Evolutionary conservation across 2,329 filamentous ascomycete species (phyloP).

Genomic region (Colletotrichum simmondsii): DNA sequence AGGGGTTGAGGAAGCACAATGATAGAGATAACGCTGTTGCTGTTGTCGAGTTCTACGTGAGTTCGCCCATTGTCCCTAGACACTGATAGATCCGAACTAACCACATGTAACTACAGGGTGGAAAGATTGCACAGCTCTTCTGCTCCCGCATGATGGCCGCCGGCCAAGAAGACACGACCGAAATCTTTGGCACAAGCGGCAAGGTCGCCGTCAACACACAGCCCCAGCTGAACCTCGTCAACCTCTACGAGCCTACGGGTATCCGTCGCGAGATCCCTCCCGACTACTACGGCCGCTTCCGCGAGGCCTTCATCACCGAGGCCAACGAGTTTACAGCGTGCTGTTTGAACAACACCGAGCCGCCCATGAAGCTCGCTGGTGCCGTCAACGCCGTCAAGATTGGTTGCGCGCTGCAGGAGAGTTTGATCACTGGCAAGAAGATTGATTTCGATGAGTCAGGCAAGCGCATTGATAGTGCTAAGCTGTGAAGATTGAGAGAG

Average conservation of each 20-base stretch:
- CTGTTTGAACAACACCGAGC: slow-evolving; percentile 64
- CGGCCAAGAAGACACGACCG: slow-evolving; percentile 74
- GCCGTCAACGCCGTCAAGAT: slow-evolving; percentile 71
- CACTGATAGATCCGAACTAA: no score
- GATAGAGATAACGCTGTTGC: slow-evolving; percentile 53
- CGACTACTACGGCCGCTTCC: slow-evolving; percentile 72
- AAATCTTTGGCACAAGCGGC: slow-evolving; percentile 74
- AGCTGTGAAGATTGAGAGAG: slow-evolving; percentile 42
- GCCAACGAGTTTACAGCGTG: slow-evolving; percentile 71
- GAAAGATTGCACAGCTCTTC: slow-evolving; percentile 74
- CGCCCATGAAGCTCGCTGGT: slow-evolving; percentile 67
- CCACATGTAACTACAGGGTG: slow-evolving; percentile 47
- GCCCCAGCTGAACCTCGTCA: slow-evolving; percentile 65
- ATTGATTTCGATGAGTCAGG: slow-evolving; percentile 69
- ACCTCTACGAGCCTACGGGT: slow-evolving; percentile 63
- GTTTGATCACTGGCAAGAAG: slow-evolving; percentile 64
- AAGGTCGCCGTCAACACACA: slow-evolving; percentile 71
- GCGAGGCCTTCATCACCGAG: slow-evolving; percentile 71
- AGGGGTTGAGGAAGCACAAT: slow-evolving; percentile 45
- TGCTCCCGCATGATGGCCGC: slow-evolving; percentile 74
- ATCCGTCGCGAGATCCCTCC: slow-evolving; percentile 68
- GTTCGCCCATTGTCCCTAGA: background rate
- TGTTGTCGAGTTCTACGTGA: slow-evolving; percentile 67
- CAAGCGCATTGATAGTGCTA: slow-evolving; percentile 50
- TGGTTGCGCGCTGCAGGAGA: slow-evolving; percentile 69